These are phyloP conservation scores for Alternaria hordeiaustralica DNA, from an alignment of 2,329 filamentous ascomycete species.

Conservation along the genomic window DNA sequence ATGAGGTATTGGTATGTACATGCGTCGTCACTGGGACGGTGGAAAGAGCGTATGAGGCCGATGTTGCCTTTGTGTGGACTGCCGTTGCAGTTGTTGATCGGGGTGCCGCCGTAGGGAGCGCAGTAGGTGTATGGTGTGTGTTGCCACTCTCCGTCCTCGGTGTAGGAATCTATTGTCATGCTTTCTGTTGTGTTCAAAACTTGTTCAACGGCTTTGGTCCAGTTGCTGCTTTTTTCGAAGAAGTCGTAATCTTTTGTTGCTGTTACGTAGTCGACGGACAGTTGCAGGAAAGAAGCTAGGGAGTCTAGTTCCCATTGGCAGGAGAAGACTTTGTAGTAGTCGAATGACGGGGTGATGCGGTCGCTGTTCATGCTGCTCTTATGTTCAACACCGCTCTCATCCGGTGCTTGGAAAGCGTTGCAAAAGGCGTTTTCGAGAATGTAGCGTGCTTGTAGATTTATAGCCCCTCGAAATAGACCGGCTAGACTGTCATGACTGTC, in stretches of 20 bases:
- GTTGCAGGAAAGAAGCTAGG: constrained; percentile 58
- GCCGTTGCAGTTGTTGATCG: constrained; percentile 61
- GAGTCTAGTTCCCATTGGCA: constrained; percentile 62
- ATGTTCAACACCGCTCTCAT: constrained; percentile 51
- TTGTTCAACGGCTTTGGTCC: constrained; percentile 53
- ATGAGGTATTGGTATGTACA: constrained; percentile 59
- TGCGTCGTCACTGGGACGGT: constrained; percentile 58
- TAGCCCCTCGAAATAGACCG: constrained; percentile 71
- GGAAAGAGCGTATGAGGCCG: constrained; percentile 57
- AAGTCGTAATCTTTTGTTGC: constrained; percentile 55
- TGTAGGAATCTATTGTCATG: constrained; percentile 57
- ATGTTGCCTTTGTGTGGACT: constrained; percentile 56
- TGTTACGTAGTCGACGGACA: constrained; percentile 55
- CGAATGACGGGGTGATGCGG: constrained; percentile 52
- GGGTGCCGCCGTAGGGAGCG: constrained; percentile 52
- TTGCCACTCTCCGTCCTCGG: constrained; percentile 52
- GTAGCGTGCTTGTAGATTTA: constrained; percentile 74
- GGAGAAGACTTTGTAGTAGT: constrained; percentile 55
- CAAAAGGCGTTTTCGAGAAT: constrained; percentile 64
- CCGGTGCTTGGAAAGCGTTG: constrained; percentile 60
- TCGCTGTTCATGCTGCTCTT: constrained; percentile 51
- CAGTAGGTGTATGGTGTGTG: constrained; percentile 56
- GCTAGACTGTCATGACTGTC: constrained; percentile 59
- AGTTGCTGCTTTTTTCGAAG: constrained; percentile 53
- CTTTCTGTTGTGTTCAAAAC: constrained; percentile 53